These are phyloP conservation scores for Spergularia bocconei DNA, from an alignment of 148 eudicot species.

Conservation along the genomic window DNA sequence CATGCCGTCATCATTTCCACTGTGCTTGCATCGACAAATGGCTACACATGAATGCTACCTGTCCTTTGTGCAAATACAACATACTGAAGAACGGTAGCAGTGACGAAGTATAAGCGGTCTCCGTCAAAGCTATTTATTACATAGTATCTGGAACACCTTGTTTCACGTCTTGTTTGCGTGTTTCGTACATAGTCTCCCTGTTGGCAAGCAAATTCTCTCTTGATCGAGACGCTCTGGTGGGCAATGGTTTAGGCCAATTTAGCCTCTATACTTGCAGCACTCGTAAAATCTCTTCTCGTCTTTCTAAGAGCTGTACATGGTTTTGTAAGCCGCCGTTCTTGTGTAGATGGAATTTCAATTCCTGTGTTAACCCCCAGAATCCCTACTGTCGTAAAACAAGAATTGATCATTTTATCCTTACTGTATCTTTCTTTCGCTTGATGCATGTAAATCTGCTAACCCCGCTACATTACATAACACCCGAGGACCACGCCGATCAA, in stretches of 20 bases:
- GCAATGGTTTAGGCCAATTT: conserved; percentile 14
- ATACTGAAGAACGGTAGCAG: conserved; percentile 69
- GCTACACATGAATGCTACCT: conserved; percentile 79
- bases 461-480: not conserved
- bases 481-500: too few relatives aligned
- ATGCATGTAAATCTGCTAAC: not conserved
- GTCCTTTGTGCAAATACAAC: conserved; percentile 94
- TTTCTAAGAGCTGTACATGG: conserved; percentile 26
- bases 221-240: conserved; percentile 19
- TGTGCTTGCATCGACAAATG: conserved; percentile 83
- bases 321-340: conserved; percentile 24
- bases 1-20: conserved; percentile 87
- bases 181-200: conserved; percentile 25
- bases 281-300: conserved; percentile 17
- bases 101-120: conserved; percentile 49
- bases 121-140: not conserved
- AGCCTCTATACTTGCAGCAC: conserved; percentile 18
- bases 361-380: conserved; percentile 5
- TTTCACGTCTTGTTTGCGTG: conserved; percentile 16
- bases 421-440: not conserved
- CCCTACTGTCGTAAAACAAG: conserved; percentile 8
- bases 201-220: conserved; percentile 15
- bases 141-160: conserved; percentile 10
- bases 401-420: conserved; percentile 13
- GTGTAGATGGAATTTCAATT: conserved; percentile 17